Percentiles rank a stretch among this genome's conserved stretches.
These are phyloP conservation scores for Eimeria praecox DNA, from an alignment of 169 alveolate genomes.

Conservation along the genomic window DNA sequence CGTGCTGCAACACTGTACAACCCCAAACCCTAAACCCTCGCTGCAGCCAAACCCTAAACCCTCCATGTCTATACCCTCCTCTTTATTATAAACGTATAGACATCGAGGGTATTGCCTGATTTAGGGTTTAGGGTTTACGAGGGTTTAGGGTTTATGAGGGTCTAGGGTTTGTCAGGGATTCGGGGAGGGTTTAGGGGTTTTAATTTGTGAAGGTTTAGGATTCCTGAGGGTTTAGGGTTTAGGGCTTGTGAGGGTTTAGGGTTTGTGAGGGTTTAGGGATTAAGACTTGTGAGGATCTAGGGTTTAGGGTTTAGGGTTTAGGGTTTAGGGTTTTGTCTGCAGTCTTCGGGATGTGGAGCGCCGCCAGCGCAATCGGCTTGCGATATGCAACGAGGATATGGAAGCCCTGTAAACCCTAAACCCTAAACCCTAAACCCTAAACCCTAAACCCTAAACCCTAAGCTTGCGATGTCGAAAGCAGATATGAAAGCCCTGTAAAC, in stretches of 20 bases:
- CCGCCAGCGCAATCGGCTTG: conserved; percentile 20
- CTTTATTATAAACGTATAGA: too few species aligned
- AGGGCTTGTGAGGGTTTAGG: background rate
- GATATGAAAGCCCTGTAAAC: too few species aligned
- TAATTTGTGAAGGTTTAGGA: background rate
- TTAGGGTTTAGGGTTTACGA: too few species aligned
- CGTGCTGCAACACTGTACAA: background rate
- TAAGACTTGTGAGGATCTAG: background rate
- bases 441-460: conserved; percentile 49
- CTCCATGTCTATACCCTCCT: too few species aligned
- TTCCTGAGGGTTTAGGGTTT: background rate
- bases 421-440: background rate
- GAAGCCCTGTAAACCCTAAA: conserved; percentile 40
- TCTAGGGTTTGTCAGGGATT: too few species aligned
- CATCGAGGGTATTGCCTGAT: too few species aligned
- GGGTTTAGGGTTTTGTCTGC: background rate
- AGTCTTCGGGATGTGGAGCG: conserved; percentile 36
- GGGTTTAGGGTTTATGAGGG: too few species aligned
- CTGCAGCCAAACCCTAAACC: too few species aligned
- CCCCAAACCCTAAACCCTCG: too few species aligned
- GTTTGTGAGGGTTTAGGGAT: background rate
- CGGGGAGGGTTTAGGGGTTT: too few species aligned
- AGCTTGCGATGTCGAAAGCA: too few species aligned
- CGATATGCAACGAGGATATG: conserved; percentile 36
- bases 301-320: background rate